Conservation (phyloP, 148 eudicot genomes). For the Fallopia convolvulus region DNA sequence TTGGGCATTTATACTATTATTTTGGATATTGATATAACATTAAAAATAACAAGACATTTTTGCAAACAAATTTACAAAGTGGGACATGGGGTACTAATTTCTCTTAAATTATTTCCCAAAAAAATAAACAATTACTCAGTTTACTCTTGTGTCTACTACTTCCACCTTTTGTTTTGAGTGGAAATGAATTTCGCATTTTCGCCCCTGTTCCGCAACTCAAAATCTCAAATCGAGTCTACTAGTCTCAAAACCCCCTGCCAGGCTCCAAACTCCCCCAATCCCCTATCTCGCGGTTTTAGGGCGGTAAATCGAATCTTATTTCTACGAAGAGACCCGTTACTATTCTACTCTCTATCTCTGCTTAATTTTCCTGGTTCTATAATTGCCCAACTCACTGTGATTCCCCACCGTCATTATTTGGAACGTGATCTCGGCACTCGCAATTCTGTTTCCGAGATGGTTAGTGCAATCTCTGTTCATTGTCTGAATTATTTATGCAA, state of each 20-base stretch:
- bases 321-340: not conserved
- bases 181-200: not conserved
- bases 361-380: not conserved
- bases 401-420: not conserved
- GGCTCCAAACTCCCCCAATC: not conserved
- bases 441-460: not conserved
- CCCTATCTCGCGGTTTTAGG: not conserved
- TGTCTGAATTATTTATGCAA: not conserved
- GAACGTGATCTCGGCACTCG: not conserved
- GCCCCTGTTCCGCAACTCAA: not conserved
- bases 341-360: not conserved
- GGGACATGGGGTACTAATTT: too few species aligned
- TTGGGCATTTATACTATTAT: too few species aligned
- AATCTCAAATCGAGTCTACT: not conserved
- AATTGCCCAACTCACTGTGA: conserved; percentile 1
- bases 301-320: not conserved
- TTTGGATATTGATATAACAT: too few species aligned
- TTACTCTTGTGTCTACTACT: too few species aligned
- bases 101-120: too few species aligned
- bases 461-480: not conserved
- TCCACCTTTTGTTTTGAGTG: not conserved
- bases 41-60: too few species aligned
- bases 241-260: not conserved
- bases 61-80: too few species aligned
- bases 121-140: too few species aligned